Conservation (phyloP, 495 filamentous ascomycete species). For the Podospora tetraspora region DNA sequence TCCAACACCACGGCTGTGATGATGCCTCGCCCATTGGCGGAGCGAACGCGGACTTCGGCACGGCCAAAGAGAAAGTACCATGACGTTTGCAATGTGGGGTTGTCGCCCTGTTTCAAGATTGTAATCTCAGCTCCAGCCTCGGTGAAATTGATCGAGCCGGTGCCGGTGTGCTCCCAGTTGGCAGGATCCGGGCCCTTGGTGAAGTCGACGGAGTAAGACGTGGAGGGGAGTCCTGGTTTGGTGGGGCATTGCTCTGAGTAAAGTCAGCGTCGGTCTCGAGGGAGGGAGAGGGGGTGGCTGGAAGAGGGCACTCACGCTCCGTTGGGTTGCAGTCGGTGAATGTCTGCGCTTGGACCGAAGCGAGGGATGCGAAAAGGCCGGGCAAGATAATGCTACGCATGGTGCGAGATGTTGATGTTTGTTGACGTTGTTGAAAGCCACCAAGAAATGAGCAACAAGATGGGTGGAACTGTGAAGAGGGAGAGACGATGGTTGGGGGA, state of each 20-base stretch:
- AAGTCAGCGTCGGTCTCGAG: background rate
- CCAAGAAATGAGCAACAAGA: background rate
- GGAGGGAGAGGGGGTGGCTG: background rate
- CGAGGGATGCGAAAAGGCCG: slow-evolving; percentile 1
- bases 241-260: slow-evolving; percentile 13
- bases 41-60: slow-evolving; percentile 58
- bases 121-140: slow-evolving; percentile 66
- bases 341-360: background rate
- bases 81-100: slow-evolving; percentile 61
- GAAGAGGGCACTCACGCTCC: background rate
- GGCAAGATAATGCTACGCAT: background rate
- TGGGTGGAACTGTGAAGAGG: background rate
- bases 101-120: slow-evolving; percentile 64
- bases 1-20: slow-evolving; percentile 78
- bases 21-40: slow-evolving; percentile 60
- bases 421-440: background rate
- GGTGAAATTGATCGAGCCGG: slow-evolving; percentile 51
- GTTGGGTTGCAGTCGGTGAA: slow-evolving; percentile 2
- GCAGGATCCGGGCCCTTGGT: slow-evolving; percentile 54
- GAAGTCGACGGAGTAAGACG: slow-evolving; percentile 51
- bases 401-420: background rate
- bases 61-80: slow-evolving; percentile 78
- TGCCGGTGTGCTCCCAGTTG: slow-evolving; percentile 58
- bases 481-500: background rate
- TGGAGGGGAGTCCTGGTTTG: slow-evolving; percentile 13